Percentiles rank a stretch among this genome's conserved stretches.
phyloP scores from a whole-genome alignment of 1,284 basidiomycete species.

The Ceratobasidium sp. region DNA sequence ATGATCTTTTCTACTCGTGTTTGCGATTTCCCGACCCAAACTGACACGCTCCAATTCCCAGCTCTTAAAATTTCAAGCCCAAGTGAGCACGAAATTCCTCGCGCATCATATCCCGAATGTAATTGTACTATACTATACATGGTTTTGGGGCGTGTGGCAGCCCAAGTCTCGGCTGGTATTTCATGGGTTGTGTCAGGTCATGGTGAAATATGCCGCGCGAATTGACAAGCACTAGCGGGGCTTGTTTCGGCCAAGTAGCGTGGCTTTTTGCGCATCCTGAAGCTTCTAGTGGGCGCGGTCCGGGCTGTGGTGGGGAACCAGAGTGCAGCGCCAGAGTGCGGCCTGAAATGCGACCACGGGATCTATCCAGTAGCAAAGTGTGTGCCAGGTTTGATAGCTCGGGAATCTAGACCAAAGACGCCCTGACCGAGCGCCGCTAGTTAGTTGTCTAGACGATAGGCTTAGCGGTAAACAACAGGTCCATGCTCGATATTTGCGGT shows the following conservation, averaged over 20 bases:
- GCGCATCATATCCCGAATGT: background rate
- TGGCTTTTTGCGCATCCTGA: background rate
- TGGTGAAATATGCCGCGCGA: constrained; percentile 4
- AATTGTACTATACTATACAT: constrained; percentile 17
- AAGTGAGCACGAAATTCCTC: constrained; percentile 11
- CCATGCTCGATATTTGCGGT: constrained; percentile 7
- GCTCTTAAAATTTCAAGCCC: constrained; percentile 19
- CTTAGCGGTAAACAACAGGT: background rate
- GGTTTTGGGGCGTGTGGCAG: background rate
- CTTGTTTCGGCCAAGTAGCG: constrained; percentile 8
- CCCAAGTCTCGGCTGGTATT: background rate
- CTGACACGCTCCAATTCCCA: constrained; percentile 29
- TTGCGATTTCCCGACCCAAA: background rate
- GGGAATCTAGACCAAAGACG: background rate
- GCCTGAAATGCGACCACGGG: background rate
- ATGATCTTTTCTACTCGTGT: constrained; percentile 15
- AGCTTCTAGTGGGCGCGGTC: background rate
- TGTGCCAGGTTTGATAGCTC: background rate
- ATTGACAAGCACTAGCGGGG: background rate
- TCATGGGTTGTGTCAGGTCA: background rate
- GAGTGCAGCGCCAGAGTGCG: background rate
- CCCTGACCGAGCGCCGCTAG: background rate
- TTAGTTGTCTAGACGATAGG: constrained; percentile 26
- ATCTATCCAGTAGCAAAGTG: background rate
- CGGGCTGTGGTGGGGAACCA: background rate